phyloP scores from a whole-genome alignment of 768 basidiomycete species.

The Lactarius hatsudake region DNA sequence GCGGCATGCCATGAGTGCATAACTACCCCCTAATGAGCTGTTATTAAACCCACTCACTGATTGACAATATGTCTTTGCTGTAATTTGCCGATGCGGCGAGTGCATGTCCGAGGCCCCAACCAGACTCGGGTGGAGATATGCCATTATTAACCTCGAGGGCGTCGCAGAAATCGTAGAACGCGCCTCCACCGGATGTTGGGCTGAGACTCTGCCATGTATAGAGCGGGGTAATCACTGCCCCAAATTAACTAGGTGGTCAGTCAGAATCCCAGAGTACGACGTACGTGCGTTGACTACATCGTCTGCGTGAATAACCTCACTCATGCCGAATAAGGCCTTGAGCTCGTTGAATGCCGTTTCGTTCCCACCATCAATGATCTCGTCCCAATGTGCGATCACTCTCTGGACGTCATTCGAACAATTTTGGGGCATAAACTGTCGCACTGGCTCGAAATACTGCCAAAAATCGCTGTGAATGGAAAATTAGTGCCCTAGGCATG shows the following conservation, averaged over 20 bases:
- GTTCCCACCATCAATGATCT: not conserved
- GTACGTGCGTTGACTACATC: conserved; percentile 60
- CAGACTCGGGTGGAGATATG: not conserved
- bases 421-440: conserved; percentile 63
- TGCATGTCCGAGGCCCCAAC: not conserved
- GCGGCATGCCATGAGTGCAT: not conserved
- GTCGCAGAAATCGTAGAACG: not conserved
- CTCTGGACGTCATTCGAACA: conserved; percentile 62
- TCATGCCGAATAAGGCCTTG: not conserved
- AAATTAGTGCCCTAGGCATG: not conserved
- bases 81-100: not conserved
- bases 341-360: not conserved
- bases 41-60: not conserved
- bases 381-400: not conserved
- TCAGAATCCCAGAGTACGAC: conserved; percentile 35
- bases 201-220: not conserved
- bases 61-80: not conserved
- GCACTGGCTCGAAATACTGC: conserved; percentile 54
- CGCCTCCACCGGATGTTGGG: not conserved
- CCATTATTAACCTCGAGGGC: not conserved
- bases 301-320: conserved; percentile 52
- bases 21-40: not conserved
- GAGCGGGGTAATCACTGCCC: conserved; percentile 41
- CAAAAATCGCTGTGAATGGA: conserved; percentile 43
- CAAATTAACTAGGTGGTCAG: conserved; percentile 50